Evolutionary conservation across 805 yeast genomes (phyloP).

Genomic region (Candida qinlingensis): DNA sequence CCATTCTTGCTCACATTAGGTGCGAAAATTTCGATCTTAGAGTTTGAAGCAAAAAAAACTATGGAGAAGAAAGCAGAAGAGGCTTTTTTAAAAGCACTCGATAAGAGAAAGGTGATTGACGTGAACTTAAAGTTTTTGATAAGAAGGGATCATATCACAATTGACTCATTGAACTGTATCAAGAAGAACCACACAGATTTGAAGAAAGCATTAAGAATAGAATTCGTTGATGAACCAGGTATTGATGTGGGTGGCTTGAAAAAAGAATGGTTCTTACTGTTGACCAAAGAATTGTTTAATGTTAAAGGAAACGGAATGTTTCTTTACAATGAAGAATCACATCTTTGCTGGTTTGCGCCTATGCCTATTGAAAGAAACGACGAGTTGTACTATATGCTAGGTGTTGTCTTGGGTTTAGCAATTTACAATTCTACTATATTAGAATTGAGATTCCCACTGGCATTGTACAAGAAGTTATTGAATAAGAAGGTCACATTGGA

Average conservation of each 20-base stretch:
- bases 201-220: constrained; percentile 70
- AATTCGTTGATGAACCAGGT: constrained; percentile 85
- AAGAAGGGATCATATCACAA: constrained; percentile 59
- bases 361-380: constrained; percentile 34
- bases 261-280: constrained; percentile 86
- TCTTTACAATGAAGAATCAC: constrained; percentile 59
- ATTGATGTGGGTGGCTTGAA: constrained; percentile 93
- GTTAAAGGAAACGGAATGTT: constrained; percentile 62
- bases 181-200: constrained; percentile 53
- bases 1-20: constrained; percentile 83
- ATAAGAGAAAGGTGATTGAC: constrained; percentile 53
- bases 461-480: constrained; percentile 70
- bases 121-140: constrained; percentile 66
- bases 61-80: constrained; percentile 89
- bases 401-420: constrained; percentile 85
- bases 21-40: constrained; percentile 72
- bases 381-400: constrained; percentile 70
- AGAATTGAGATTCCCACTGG: constrained; percentile 72
- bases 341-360: constrained; percentile 69
- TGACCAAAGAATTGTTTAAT: constrained; percentile 65
- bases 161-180: constrained; percentile 68
- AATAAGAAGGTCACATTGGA: constrained; percentile 47
- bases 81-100: constrained; percentile 74
- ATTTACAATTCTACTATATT: constrained; percentile 85
- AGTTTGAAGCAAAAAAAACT: constrained; percentile 70